Evolutionary conservation across 2,329 filamentous ascomycete species (phyloP).

Genomic region (Pseudogymnoascus pannorum): DNA sequence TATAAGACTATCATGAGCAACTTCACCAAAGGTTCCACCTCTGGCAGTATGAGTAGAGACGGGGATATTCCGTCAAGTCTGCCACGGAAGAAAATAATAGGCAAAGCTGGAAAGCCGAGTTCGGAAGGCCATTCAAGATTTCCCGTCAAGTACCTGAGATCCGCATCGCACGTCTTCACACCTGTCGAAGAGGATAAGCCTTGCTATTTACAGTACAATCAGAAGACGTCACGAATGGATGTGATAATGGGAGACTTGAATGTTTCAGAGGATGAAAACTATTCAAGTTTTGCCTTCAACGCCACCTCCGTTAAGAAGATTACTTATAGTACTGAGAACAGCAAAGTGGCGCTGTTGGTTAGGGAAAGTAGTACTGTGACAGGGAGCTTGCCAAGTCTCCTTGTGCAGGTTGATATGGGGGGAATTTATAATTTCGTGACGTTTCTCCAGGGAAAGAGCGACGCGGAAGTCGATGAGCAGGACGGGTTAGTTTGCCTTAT

Average conservation of each 20-base stretch:
- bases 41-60: not conserved
- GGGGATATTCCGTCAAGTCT: conserved; percentile 3
- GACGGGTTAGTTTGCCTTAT: not conserved
- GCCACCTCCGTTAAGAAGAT: not conserved
- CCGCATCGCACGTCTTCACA: not conserved
- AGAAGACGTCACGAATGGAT: not conserved
- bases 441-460: not conserved
- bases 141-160: not conserved
- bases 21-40: not conserved
- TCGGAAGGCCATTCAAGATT: not conserved
- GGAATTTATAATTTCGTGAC: not conserved
- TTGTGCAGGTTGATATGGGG: not conserved
- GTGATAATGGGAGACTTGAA: not conserved
- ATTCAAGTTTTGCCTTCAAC: not conserved
- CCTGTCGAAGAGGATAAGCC: not conserved
- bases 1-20: not conserved
- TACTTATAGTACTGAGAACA: not conserved
- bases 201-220: not conserved
- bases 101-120: not conserved
- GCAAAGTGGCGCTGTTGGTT: not conserved
- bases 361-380: not conserved
- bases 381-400: not conserved
- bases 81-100: not conserved
- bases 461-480: not conserved
- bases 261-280: not conserved